Evolutionary conservation across 352 stramenopile species (phyloP).

Genomic region (Globisporangium paddicum): DNA sequence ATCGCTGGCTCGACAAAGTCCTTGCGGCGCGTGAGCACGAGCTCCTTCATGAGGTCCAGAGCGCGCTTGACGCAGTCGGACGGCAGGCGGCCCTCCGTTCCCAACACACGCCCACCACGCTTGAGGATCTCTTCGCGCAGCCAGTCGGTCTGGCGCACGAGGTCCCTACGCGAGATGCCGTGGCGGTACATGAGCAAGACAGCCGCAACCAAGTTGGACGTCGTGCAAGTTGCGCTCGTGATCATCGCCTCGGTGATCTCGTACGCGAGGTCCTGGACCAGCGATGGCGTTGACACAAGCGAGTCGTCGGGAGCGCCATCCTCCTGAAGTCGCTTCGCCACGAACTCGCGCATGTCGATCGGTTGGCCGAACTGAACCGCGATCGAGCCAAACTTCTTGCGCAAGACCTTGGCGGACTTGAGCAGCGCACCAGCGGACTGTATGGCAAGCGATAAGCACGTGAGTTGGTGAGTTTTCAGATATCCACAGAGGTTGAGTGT

Average conservation of each 20-base stretch:
- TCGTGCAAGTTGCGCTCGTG: slow-evolving; percentile 56
- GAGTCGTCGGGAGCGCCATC: slow-evolving; percentile 16
- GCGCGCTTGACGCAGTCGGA: slow-evolving; percentile 63
- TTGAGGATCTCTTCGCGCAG: slow-evolving; percentile 63
- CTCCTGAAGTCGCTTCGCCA: slow-evolving; percentile 20
- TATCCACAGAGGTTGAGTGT: not conserved
- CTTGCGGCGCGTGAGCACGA: slow-evolving; percentile 67
- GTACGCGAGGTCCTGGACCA: slow-evolving; percentile 69
- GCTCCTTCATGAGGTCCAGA: slow-evolving; percentile 58
- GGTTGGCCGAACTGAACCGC: slow-evolving; percentile 71
- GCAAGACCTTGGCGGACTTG: slow-evolving; percentile 61
- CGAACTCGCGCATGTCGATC: slow-evolving; percentile 61
- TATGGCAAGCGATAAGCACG: not conserved
- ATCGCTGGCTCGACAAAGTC: slow-evolving; percentile 79
- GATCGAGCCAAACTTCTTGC: slow-evolving; percentile 80
- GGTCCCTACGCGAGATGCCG: slow-evolving; percentile 63
- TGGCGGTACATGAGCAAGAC: slow-evolving; percentile 78
- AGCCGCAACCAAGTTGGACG: slow-evolving; percentile 67
- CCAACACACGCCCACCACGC: slow-evolving; percentile 63
- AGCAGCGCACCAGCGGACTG: slow-evolving; percentile 62
- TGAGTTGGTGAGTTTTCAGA: not conserved
- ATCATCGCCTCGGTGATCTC: slow-evolving; percentile 74
- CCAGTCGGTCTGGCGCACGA: slow-evolving; percentile 74
- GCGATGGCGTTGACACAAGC: slow-evolving; percentile 26
- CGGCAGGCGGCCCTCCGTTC: slow-evolving; percentile 62